Base-by-base conservation (phyloP, 495 filamentous ascomycete genomes). In the Collariella sp. region DNA sequence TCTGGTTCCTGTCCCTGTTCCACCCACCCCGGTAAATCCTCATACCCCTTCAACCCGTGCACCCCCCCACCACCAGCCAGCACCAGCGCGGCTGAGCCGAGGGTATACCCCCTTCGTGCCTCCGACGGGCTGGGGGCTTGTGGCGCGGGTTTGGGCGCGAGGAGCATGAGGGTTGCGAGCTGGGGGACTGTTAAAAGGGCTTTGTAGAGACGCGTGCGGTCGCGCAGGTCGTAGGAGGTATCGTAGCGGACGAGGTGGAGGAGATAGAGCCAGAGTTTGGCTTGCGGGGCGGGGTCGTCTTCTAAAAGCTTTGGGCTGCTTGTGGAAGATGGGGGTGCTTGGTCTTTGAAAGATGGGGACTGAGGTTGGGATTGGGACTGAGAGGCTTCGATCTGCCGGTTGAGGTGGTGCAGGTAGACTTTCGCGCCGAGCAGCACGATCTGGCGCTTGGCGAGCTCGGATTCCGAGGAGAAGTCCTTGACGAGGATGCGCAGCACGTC, bases 141-240 rank as follows among this genome's bases (percentile, higher is more conserved):
- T 1, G 93, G 93, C 0, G 90, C 89, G 0, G 93, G 91, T 65
- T 98, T 98, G 0, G 93, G 93, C 2, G 93, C 93, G 0, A 96
- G 78, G 0, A 98, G 83, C 58, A 96, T 83, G 4, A 98, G 76
- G 7, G 84, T 90, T 15, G 93, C 93, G 15, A 98, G 80, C 63
- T 96, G 88, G 0, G 91, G 87, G 11, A 80, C 80, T 19, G 80
- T 78, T 1, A 98, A 80, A 4, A 98, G 79, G 2, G 86, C 81
- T 58, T 88, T 89, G 71, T 95, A 96, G 24, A 96, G 72, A 7
- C 93, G 79, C 2, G 90, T 81, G 19, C 93, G 87, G 62, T 96
- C 93, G 36, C 93, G 88, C 5, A 97, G 81, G 63, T 96, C 90
- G 66, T 96, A 98, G 4, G 91, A 96, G 0, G 84, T 86, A 59